These are phyloP conservation scores for Colletotrichum costaricense DNA, from an alignment of 2,329 filamentous ascomycete genomes.

Conservation along the genomic window DNA sequence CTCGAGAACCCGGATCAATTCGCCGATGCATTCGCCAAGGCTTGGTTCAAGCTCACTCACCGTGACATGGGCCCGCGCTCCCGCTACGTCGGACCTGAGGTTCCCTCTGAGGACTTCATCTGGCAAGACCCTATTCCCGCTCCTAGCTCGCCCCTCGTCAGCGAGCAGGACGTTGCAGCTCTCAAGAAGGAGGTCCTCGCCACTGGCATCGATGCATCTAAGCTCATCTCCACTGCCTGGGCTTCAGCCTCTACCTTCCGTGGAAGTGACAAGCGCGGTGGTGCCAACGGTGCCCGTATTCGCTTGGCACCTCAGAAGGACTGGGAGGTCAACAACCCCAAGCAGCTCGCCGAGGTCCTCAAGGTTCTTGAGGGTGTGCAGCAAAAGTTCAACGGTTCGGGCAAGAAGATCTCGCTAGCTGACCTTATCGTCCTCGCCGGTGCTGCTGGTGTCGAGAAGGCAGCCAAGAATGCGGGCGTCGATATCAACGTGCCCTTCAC, in stretches of 20 bases:
- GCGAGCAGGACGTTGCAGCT: conserved; percentile 67
- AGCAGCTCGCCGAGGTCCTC: conserved; percentile 72
- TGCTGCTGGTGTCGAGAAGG: conserved; percentile 77
- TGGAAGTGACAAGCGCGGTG: conserved; percentile 82
- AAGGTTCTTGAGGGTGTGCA: conserved; percentile 72
- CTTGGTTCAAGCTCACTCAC: conserved; percentile 87
- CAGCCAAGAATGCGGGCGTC: conserved; percentile 59
- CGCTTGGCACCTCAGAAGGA: conserved; percentile 77
- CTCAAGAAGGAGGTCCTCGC: conserved; percentile 77
- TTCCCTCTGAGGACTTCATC: conserved; percentile 74
- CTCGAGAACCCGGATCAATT: conserved; percentile 76
- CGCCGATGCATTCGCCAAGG: conserved; percentile 75
- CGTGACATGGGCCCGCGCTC: conserved; percentile 80
- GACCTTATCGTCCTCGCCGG: conserved; percentile 82
- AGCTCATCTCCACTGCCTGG: conserved; percentile 77
- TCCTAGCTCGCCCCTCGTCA: conserved; percentile 66
- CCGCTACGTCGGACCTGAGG: conserved; percentile 80
- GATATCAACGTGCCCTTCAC: conserved; percentile 75
- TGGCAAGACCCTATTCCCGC: conserved; percentile 82
- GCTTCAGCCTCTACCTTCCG: conserved; percentile 79
- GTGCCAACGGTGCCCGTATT: conserved; percentile 83
- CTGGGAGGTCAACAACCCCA: conserved; percentile 81
- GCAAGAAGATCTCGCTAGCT: conserved; percentile 80
- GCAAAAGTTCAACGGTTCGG: conserved; percentile 72
- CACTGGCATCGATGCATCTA: conserved; percentile 66